Evolutionary conservation across 805 yeast species (phyloP), one percentile per base, ranked within the genome.

Genomic region (Teunomyces panamensis): DNA sequence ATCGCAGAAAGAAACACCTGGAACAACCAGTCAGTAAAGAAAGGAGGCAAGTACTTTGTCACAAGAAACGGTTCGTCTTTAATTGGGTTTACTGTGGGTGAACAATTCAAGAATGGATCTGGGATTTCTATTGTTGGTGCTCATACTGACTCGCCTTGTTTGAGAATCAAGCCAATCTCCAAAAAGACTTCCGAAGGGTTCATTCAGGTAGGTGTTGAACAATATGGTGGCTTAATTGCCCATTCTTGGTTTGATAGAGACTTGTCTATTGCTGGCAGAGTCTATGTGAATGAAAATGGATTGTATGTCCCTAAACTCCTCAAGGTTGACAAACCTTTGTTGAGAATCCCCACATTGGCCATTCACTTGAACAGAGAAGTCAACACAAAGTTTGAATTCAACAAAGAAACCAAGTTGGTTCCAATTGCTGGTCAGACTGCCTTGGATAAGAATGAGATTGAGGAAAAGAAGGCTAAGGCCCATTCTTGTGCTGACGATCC

Each of bases 231-330:
- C 30, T 94, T 96, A 44, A 83, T 91, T 47, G 94, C 97, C 83
- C 97, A 89, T 63, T 81, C 96, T 4, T 92, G 98, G 97, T 92
- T 94, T 61, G 99, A 92, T 65, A 81, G 97, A 50, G 97, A 92
- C 64, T 76, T 94, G 56, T 78, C 92, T 33, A 72, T 90, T 50
- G 98, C 97, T 7, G 99, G 99, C 11, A 77, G 98, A 55, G 96
- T 92, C 1, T 84, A 84, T 62, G 85, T 88, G 13, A 75, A 69
- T 35, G 68, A 64, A 3, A 54, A 66, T 4, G 85, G 80, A 7
- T 72, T 76, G 46, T 75, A 69, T 48, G 78, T 80, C 43, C 79
- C 96, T 3, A 82, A 77, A 58, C 73, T 94, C 51, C 80, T 94
- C 49, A 88, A 89, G 67, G 77, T 94, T 52, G 81, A 86, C 53